phyloP scores from a whole-genome alignment of 306 rosid genomes.

The Biancaea sappan region DNA sequence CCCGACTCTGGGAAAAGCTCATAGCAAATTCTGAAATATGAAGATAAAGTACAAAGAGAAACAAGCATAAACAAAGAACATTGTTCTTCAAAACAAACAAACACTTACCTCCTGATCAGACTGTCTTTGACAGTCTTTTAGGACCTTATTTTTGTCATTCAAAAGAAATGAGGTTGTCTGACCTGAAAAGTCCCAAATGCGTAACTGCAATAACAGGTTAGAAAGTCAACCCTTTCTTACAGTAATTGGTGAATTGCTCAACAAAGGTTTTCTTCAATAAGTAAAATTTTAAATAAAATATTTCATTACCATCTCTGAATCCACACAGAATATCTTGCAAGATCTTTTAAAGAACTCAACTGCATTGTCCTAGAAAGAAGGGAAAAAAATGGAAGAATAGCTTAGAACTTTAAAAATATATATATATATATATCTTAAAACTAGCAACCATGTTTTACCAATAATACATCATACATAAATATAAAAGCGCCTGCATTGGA shows the following conservation, averaged over 20 bases:
- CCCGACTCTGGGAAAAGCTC: constrained; percentile 13
- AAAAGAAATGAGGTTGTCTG: constrained; percentile 59
- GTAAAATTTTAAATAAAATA: constrained; percentile 27
- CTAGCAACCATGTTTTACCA: constrained; percentile 11
- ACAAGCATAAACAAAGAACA: constrained; percentile 18
- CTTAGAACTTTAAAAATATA: constrained; percentile 29
- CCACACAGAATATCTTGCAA: constrained; percentile 83
- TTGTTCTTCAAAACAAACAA: not conserved
- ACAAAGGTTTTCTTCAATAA: not conserved
- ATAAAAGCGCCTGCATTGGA: not conserved
- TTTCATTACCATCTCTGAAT: constrained; percentile 79
- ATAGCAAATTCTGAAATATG: not conserved
- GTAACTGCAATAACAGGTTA: constrained; percentile 56
- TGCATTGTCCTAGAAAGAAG: constrained; percentile 73
- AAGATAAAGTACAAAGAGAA: constrained; percentile 15
- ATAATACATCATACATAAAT: constrained; percentile 20
- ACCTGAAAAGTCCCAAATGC: constrained; percentile 93
- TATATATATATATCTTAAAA: not conserved
- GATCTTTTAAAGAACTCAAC: constrained; percentile 83
- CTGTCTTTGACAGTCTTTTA: constrained; percentile 62
- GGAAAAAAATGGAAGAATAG: constrained; percentile 16
- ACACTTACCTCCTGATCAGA: constrained; percentile 79
- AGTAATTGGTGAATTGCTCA: constrained; percentile 24
- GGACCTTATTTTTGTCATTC: constrained; percentile 50
- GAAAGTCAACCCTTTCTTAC: constrained; percentile 34